Conservation (phyloP, 78 protist genomes). For the Dictyostelium intermedium region DNA sequence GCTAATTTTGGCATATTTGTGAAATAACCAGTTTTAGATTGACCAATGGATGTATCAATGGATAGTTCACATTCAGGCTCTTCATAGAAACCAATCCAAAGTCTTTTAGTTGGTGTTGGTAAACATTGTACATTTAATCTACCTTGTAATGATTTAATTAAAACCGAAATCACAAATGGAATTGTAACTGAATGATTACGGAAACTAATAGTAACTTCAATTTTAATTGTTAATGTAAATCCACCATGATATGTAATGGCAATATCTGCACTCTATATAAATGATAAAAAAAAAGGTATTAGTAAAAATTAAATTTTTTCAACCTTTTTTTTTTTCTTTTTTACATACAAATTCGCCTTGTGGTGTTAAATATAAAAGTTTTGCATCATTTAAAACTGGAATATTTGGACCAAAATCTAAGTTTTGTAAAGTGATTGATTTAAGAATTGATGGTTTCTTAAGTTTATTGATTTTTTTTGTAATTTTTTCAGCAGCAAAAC, state of each 20-base stretch:
- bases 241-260: constrained; percentile 70
- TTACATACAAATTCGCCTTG: constrained; percentile 68
- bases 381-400: constrained; percentile 51
- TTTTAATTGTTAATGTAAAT: constrained; percentile 69
- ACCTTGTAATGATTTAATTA: constrained; percentile 43
- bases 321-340: too few species aligned
- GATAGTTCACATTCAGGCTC: constrained; percentile 74
- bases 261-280: constrained; percentile 17
- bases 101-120: constrained; percentile 70
- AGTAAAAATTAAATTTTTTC: background rate
- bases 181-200: constrained; percentile 59
- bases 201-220: constrained; percentile 52
- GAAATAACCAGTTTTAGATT: constrained; percentile 66
- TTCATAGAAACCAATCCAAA: constrained; percentile 77
- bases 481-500: constrained; percentile 48
- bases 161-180: constrained; percentile 66
- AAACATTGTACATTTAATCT: constrained; percentile 66
- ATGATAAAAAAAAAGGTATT: background rate
- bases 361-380: constrained; percentile 51
- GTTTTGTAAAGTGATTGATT: constrained; percentile 65
- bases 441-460: constrained; percentile 71
- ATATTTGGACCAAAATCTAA: constrained; percentile 74
- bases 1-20: constrained; percentile 77
- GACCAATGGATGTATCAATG: constrained; percentile 73
- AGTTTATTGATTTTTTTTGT: constrained; percentile 57